Percentiles rank a stretch among this genome's conserved stretches.
phyloP scores from a whole-genome alignment of 192 early-diverging fungal species.

The Rhizoclosmatium globosum region DNA sequence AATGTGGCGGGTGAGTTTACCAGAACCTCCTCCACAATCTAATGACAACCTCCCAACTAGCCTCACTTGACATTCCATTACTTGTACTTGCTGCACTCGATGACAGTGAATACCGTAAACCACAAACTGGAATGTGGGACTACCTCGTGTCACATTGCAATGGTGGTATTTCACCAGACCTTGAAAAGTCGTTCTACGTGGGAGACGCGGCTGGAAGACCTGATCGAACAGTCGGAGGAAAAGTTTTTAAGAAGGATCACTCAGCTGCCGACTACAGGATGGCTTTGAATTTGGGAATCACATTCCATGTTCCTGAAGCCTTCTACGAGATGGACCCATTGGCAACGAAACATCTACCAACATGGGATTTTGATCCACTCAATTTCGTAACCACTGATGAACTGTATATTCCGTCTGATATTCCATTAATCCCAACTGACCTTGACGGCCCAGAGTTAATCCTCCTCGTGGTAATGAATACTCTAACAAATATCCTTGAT shows the following conservation, averaged over 20 bases:
- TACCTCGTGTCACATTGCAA: constrained; percentile 34
- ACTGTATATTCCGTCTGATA: constrained; percentile 16
- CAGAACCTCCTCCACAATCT: no score
- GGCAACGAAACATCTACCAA: constrained; percentile 14
- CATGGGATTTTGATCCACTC: constrained; percentile 28
- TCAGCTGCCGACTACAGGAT: constrained; percentile 88
- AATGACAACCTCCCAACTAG: not conserved
- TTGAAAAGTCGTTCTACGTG: constrained; percentile 75
- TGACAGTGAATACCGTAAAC: constrained; percentile 79
- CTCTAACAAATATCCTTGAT: not conserved
- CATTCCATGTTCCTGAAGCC: constrained; percentile 86
- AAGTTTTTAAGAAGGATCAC: constrained; percentile 68
- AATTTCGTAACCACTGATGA: not conserved
- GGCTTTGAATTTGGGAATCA: constrained; percentile 75
- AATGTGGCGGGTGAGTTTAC: not conserved
- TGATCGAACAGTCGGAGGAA: constrained; percentile 62
- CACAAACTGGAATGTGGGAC: constrained; percentile 75
- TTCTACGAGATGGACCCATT: constrained; percentile 61
- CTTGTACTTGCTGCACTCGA: constrained; percentile 74
- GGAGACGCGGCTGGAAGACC: constrained; percentile 92
- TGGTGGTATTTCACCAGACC: constrained; percentile 49
- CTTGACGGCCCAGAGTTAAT: constrained; percentile 62
- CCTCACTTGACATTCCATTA: constrained; percentile 60
- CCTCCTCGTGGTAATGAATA: constrained; percentile 60
- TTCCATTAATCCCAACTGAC: not conserved